Percentiles rank a stretch among this genome's conserved stretches.
Conservation (phyloP, 805 yeast genomes). For the Clavispora fructus region DNA sequence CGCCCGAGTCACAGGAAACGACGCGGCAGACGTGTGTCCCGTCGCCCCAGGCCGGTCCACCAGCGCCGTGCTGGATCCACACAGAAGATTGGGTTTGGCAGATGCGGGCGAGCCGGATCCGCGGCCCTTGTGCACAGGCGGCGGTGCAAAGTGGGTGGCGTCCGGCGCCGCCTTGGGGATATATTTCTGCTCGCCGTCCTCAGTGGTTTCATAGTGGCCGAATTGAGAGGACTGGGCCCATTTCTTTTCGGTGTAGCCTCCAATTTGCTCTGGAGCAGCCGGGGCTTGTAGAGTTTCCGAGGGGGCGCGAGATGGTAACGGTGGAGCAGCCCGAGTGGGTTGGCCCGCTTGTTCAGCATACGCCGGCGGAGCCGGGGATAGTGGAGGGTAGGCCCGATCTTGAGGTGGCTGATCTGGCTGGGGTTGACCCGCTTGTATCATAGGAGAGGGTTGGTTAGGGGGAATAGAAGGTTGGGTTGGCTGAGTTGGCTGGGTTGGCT, state of each 20-base stretch:
- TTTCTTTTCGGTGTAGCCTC: too few relatives aligned
- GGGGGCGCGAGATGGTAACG: not conserved
- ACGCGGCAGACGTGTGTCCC: too few relatives aligned
- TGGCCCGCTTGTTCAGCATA: not conserved
- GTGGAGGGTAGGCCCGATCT: not conserved
- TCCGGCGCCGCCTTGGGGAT: slow-evolving; percentile 26
- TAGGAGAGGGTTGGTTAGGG: too few relatives aligned
- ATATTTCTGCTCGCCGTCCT: not conserved
- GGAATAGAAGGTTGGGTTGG: too few relatives aligned
- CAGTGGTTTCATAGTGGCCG: not conserved
- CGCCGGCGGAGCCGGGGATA: slow-evolving; percentile 3
- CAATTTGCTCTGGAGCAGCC: too few relatives aligned
- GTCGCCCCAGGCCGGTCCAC: too few relatives aligned
- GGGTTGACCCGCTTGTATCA: not conserved
- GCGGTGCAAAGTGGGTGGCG: slow-evolving; percentile 35
- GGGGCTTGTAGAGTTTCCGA: not conserved
- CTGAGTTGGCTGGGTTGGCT: slow-evolving; percentile 7
- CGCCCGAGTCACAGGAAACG: too few relatives aligned
- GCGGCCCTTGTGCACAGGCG: slow-evolving; percentile 29
- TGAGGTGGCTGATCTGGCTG: not conserved
- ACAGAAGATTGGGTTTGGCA: not conserved
- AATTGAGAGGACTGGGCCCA: not conserved
- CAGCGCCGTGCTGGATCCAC: not conserved
- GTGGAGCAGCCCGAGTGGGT: not conserved
- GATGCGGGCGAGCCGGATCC: not conserved